Evolutionary conservation across 1,139 yeast genomes (phyloP).

Genomic region (Saccharomyces hybrid): DNA sequence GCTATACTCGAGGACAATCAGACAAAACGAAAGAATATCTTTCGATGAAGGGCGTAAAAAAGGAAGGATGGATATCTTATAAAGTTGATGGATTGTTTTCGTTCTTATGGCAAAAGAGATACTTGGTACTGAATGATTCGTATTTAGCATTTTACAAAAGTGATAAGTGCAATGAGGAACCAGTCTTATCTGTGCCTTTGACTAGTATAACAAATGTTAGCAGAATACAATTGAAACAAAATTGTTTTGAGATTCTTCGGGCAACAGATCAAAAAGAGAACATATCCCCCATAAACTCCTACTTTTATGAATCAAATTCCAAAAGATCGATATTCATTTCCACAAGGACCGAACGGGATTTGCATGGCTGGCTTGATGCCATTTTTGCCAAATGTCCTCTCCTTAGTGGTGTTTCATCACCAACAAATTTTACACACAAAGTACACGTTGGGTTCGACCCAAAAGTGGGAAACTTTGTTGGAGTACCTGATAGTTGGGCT

Average conservation of each 20-base stretch:
- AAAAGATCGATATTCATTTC: slow-evolving; percentile 63
- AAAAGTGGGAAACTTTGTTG: slow-evolving; percentile 61
- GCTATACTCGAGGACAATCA: neutral
- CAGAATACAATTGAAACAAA: slow-evolving; percentile 55
- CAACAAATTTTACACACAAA: slow-evolving; percentile 69
- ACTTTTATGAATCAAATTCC: slow-evolving; percentile 16
- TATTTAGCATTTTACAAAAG: slow-evolving; percentile 64
- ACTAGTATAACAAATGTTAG: slow-evolving; percentile 47
- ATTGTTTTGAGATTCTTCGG: slow-evolving; percentile 71
- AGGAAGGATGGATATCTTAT: slow-evolving; percentile 72
- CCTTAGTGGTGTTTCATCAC: slow-evolving; percentile 63
- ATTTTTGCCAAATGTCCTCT: slow-evolving; percentile 79
- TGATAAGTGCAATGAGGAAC: slow-evolving; percentile 40
- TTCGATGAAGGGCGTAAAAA: neutral
- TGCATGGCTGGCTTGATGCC: slow-evolving; percentile 84
- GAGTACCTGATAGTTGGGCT: slow-evolving; percentile 71
- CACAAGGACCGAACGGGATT: slow-evolving; percentile 67
- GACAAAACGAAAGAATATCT: slow-evolving; percentile 4
- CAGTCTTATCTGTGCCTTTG: slow-evolving; percentile 44
- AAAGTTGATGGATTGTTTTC: slow-evolving; percentile 82
- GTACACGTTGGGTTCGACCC: slow-evolving; percentile 52
- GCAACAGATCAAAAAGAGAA: slow-evolving; percentile 18
- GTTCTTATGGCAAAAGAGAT: slow-evolving; percentile 86
- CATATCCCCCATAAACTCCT: slow-evolving; percentile 2
- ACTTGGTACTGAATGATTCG: slow-evolving; percentile 63